Conservation (phyloP, 495 filamentous ascomycete species). For the Trichoderma reesei region DNA sequence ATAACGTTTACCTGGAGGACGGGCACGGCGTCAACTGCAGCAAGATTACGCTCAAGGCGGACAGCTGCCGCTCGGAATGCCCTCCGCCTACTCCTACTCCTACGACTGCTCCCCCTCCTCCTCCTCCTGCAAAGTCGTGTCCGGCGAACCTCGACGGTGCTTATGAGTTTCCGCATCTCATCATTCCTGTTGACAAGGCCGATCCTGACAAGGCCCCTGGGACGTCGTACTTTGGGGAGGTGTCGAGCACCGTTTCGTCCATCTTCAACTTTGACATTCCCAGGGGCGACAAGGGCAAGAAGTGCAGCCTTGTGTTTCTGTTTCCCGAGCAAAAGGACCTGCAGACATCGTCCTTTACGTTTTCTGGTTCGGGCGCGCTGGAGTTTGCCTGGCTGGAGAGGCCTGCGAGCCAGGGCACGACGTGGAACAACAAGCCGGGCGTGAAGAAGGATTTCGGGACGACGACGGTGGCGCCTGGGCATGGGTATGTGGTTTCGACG, state of each 20-base stretch:
- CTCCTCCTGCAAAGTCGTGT: not conserved
- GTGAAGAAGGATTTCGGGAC: slow-evolving; percentile 36
- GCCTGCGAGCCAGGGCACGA: slow-evolving; percentile 34
- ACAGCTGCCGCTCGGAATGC: slow-evolving; percentile 30
- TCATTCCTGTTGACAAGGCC: slow-evolving; percentile 53
- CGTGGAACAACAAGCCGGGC: slow-evolving; percentile 39
- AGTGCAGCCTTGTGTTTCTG: slow-evolving; percentile 57
- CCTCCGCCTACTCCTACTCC: slow-evolving; percentile 1
- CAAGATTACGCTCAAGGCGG: slow-evolving; percentile 37
- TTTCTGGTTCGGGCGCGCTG: slow-evolving; percentile 49
- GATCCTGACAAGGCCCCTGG: slow-evolving; percentile 42
- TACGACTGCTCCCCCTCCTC: slow-evolving; percentile 2
- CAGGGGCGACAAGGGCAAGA: slow-evolving; percentile 39
- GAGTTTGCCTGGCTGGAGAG: slow-evolving; percentile 39
- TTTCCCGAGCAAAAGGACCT: slow-evolving; percentile 46
- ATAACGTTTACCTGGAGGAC: slow-evolving; percentile 43
- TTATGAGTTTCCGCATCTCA: slow-evolving; percentile 56
- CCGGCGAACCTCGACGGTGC: slow-evolving; percentile 31
- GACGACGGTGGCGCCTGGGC: slow-evolving; percentile 43
- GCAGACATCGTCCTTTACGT: slow-evolving; percentile 44
- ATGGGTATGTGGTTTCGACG: slow-evolving; percentile 44
- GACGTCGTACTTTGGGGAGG: slow-evolving; percentile 43
- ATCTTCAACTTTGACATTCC: slow-evolving; percentile 67
- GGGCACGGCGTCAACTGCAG: slow-evolving; percentile 36
- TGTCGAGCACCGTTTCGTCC: slow-evolving; percentile 45